Conservation (phyloP, 352 stramenopile species). For the Pythium dissimile region DNA sequence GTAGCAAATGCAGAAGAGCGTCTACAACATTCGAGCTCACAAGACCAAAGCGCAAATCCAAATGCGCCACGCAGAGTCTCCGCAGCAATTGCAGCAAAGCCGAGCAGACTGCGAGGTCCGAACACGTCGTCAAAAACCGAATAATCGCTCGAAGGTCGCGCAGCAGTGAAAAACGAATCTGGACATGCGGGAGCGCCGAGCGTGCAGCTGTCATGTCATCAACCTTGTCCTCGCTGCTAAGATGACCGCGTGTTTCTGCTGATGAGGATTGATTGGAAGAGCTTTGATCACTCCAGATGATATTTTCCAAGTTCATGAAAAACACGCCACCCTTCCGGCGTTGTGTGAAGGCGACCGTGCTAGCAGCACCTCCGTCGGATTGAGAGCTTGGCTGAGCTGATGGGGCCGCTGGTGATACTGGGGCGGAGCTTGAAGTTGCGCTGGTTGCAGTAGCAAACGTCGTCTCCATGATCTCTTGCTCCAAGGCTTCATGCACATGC, state of each 20-base stretch:
- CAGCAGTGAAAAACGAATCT: conserved; percentile 73
- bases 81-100: conserved; percentile 58
- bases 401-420: neutral
- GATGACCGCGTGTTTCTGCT: conserved; percentile 14
- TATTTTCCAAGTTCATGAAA: conserved; percentile 71
- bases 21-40: conserved; percentile 79
- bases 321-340: conserved; percentile 57
- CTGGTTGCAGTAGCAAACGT: conserved; percentile 41
- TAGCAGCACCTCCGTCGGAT: neutral
- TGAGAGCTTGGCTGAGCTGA: neutral
- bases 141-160: conserved; percentile 61
- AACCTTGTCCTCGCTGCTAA: conserved; percentile 10
- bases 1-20: conserved; percentile 61
- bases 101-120: conserved; percentile 44
- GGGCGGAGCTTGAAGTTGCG: neutral
- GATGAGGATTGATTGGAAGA: neutral
- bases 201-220: conserved; percentile 2
- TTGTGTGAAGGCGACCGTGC: conserved; percentile 14
- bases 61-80: conserved; percentile 56
- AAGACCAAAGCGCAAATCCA: conserved; percentile 71
- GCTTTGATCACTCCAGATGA: conserved; percentile 77
- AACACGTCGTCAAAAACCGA: conserved; percentile 56
- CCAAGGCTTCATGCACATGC: conserved; percentile 55
- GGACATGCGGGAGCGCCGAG: conserved; percentile 40
- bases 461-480: conserved; percentile 69